These are phyloP conservation scores for Podospora appendiculata DNA, from an alignment of 495 filamentous ascomycete genomes.

Conservation along the genomic window DNA sequence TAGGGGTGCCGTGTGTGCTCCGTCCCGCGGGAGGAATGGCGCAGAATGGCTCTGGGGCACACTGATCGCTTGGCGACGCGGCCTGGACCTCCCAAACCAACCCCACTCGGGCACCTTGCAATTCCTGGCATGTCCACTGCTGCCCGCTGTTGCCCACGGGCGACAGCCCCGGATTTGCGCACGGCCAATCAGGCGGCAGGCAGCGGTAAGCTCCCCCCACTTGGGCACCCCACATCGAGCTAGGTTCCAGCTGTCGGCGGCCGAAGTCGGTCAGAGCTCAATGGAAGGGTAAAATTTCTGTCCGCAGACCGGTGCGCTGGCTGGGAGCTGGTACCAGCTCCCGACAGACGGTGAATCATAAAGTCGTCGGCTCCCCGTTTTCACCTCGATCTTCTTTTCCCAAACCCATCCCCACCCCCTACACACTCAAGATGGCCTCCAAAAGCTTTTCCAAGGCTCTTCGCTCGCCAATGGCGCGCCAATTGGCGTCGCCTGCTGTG, in stretches of 20 bases:
- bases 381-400: conserved; percentile 12
- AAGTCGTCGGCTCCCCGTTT: conserved; percentile 17
- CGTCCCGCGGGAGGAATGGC: too few species aligned
- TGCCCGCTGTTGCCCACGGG: neutral
- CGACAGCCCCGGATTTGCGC: conserved; percentile 10
- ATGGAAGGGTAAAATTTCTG: conserved; percentile 20
- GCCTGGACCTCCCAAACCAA: too few species aligned
- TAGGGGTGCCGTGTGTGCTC: too few species aligned
- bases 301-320: conserved; percentile 11
- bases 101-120: too few species aligned
- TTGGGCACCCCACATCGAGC: conserved; percentile 8
- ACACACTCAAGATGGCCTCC: conserved; percentile 67
- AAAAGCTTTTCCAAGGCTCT: conserved; percentile 75
- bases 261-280: conserved; percentile 26
- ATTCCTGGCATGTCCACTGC: neutral
- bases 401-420: conserved; percentile 25
- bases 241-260: neutral
- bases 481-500: conserved; percentile 55
- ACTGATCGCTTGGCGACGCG: too few species aligned
- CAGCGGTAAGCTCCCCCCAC: conserved; percentile 7
- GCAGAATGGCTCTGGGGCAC: too few species aligned
- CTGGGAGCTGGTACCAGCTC: conserved; percentile 1
- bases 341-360: conserved; percentile 22
- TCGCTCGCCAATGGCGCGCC: conserved; percentile 65
- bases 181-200: conserved; percentile 7